phyloP scores from a whole-genome alignment of 2,329 filamentous ascomycete species.

The Sodiomyces alkalinus region DNA sequence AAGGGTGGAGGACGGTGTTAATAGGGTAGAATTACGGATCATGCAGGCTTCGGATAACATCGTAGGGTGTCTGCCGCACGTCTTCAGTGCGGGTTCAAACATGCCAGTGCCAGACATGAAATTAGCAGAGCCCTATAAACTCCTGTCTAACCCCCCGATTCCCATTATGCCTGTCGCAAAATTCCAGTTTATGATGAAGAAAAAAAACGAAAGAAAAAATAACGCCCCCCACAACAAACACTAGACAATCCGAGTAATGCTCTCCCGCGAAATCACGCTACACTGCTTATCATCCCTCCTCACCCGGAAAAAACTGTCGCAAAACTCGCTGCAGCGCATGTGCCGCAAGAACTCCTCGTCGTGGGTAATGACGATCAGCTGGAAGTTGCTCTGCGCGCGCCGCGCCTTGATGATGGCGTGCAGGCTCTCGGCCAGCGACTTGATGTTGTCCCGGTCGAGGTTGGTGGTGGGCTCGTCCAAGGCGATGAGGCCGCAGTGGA shows the following conservation, averaged over 20 bases:
- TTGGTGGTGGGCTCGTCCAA: conserved; percentile 97
- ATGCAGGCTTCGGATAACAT: too few relatives aligned
- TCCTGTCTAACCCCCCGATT: too few relatives aligned
- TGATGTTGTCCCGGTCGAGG: conserved; percentile 88
- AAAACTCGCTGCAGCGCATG: conserved; percentile 91
- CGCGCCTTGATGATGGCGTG: conserved; percentile 76
- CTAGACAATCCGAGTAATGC: conserved; percentile 34
- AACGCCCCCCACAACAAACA: too few relatives aligned
- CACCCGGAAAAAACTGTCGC: conserved; percentile 82
- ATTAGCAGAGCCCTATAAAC: too few relatives aligned
- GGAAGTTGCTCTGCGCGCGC: conserved; percentile 82
- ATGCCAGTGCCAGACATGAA: too few relatives aligned
- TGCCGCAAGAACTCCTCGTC: conserved; percentile 89
- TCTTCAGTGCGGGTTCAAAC: too few relatives aligned
- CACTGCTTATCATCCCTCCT: conserved; percentile 73
- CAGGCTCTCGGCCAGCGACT: conserved; percentile 68
- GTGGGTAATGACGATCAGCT: conserved; percentile 96
- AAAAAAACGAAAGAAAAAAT: too few relatives aligned
- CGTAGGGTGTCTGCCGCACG: too few relatives aligned
- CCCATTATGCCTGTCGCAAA: too few relatives aligned
- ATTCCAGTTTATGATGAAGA: too few relatives aligned
- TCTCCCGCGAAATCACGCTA: conserved; percentile 64
- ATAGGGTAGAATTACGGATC: too few relatives aligned
- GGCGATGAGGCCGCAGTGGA: conserved; percentile 90
- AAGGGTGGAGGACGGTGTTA: too few relatives aligned